These are phyloP conservation scores for Microcyclospora pomicola DNA, from an alignment of 2,329 filamentous ascomycete species.

Conservation along the genomic window DNA sequence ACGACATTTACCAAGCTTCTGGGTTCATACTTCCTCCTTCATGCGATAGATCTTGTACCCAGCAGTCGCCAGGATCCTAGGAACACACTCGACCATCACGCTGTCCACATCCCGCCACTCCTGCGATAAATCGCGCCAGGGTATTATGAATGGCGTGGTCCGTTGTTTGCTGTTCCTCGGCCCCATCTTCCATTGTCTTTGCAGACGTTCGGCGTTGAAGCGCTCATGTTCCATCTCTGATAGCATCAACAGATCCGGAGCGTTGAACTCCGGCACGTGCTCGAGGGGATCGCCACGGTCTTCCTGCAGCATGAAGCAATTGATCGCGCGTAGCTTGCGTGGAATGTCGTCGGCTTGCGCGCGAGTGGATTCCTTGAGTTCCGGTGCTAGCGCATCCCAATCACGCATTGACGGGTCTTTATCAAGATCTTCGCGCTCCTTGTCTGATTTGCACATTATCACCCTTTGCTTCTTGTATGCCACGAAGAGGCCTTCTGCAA, in stretches of 20 bases:
- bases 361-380: slow-evolving; percentile 22
- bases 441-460: slow-evolving; percentile 16
- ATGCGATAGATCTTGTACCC: slow-evolving; percentile 24
- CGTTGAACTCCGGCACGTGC: slow-evolving; percentile 17
- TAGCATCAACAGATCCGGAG: slow-evolving; percentile 19
- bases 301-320: slow-evolving; percentile 22
- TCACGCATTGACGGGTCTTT: slow-evolving; percentile 20
- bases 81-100: slow-evolving; percentile 25
- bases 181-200: slow-evolving; percentile 23
- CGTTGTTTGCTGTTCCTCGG: slow-evolving; percentile 19
- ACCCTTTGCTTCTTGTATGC: slow-evolving; percentile 20
- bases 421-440: slow-evolving; percentile 16
- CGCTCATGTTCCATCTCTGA: slow-evolving; percentile 24
- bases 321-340: slow-evolving; percentile 21
- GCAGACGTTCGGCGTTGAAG: slow-evolving; percentile 23
- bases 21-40: slow-evolving; percentile 6
- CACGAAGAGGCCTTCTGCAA: slow-evolving; percentile 22
- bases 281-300: slow-evolving; percentile 17
- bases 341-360: slow-evolving; percentile 24
- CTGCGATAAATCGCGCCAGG: slow-evolving; percentile 22
- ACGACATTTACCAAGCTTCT: too few relatives aligned
- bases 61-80: slow-evolving; percentile 16
- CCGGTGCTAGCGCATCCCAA: slow-evolving; percentile 22
- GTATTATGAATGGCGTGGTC: slow-evolving; percentile 22
- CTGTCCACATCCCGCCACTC: slow-evolving; percentile 24